phyloP scores from a whole-genome alignment of 2,329 filamentous ascomycete species.

The Colletotrichum graminicola region DNA sequence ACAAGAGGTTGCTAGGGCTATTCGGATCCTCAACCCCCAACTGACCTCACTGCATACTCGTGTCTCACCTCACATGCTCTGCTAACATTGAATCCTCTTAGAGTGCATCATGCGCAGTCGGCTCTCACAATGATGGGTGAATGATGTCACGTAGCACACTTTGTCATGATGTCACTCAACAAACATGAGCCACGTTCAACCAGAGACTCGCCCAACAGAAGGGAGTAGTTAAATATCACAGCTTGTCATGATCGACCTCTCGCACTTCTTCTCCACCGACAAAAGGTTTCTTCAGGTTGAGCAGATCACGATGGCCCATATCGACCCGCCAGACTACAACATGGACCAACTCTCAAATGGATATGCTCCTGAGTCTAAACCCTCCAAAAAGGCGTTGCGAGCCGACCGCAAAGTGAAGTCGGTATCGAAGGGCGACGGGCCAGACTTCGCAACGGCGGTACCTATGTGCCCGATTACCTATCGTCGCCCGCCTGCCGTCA shows the following conservation, averaged over 20 bases:
- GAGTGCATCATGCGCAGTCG: background rate
- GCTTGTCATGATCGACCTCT: background rate
- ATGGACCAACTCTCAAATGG: background rate
- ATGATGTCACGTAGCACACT: slow-evolving; percentile 10
- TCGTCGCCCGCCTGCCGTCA: slow-evolving; percentile 9
- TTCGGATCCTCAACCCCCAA: background rate
- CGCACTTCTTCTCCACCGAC: background rate
- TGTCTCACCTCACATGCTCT: background rate
- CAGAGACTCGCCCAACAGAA: background rate
- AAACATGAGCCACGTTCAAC: background rate
- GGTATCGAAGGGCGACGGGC: background rate
- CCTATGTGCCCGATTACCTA: slow-evolving; percentile 20
- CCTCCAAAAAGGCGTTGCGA: background rate
- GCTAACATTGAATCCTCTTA: background rate
- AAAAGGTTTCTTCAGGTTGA: background rate
- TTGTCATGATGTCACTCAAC: slow-evolving; percentile 21
- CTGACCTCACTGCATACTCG: background rate
- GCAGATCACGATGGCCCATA: background rate
- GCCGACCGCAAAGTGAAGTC: background rate
- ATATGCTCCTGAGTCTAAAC: background rate
- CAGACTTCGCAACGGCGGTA: slow-evolving; percentile 23
- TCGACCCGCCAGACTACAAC: background rate
- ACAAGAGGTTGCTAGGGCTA: background rate
- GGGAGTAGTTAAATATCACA: too few relatives aligned
- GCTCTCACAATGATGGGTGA: background rate